phyloP scores from a whole-genome alignment of 495 filamentous ascomycete species.

The Podospora conica region DNA sequence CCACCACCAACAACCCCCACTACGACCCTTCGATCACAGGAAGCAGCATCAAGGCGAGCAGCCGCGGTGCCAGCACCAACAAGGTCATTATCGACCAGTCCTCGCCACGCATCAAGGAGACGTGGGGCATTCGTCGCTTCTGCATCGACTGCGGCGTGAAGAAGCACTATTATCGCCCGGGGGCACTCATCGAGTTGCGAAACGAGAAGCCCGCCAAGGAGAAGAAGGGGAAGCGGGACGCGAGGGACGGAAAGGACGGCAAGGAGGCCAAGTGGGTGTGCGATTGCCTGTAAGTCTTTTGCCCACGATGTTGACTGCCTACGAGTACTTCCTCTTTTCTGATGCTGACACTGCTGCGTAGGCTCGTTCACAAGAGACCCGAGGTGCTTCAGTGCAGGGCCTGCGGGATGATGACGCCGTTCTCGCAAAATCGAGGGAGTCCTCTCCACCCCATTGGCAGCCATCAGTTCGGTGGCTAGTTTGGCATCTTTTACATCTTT shows the following conservation, averaged over 20 bases:
- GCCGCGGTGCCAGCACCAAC: neutral
- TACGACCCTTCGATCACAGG: slow-evolving; percentile 25
- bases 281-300: slow-evolving; percentile 13
- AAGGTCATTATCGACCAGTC: neutral
- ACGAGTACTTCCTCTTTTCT: too few species aligned
- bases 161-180: slow-evolving; percentile 17
- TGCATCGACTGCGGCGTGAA: slow-evolving; percentile 26
- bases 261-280: slow-evolving; percentile 27
- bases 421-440: neutral
- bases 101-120: slow-evolving; percentile 18
- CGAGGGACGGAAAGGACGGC: neutral
- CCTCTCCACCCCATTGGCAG: neutral
- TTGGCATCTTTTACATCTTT: neutral
- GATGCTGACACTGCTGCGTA: neutral
- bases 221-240: neutral
- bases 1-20: slow-evolving; percentile 23
- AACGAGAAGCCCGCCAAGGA: slow-evolving; percentile 1
- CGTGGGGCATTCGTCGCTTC: slow-evolving; percentile 20
- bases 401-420: neutral
- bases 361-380: slow-evolving; percentile 2
- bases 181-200: slow-evolving; percentile 22
- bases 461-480: neutral
- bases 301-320: neutral
- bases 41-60: slow-evolving; percentile 14
- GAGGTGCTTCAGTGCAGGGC: neutral